Evolutionary conservation across 2,329 filamentous ascomycete genomes (phyloP).

Genomic region (Colletotrichum lini): DNA sequence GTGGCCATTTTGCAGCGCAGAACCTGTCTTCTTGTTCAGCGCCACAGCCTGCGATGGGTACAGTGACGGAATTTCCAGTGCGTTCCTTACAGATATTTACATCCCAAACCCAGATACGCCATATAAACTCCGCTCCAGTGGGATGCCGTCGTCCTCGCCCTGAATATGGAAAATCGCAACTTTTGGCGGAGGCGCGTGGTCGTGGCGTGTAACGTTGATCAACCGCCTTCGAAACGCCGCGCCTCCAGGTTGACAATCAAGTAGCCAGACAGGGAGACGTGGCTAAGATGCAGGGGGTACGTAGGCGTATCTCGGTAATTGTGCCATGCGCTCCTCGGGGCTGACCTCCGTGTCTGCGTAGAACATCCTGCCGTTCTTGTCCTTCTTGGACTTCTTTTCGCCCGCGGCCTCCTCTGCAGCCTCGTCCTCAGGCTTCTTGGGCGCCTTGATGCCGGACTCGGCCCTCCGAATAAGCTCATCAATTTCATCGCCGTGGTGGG

Average conservation of each 20-base stretch:
- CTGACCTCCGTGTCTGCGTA: slow-evolving; percentile 86
- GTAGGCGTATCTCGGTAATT: slow-evolving; percentile 82
- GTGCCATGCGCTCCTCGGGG: slow-evolving; percentile 91
- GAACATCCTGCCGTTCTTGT: slow-evolving; percentile 80
- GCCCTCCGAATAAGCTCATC: slow-evolving; percentile 76
- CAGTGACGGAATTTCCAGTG: slow-evolving; percentile 36
- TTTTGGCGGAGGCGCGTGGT: slow-evolving; percentile 3
- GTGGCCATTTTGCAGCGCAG: slow-evolving; percentile 1
- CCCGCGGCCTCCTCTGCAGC: slow-evolving; percentile 56
- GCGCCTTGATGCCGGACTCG: slow-evolving; percentile 71
- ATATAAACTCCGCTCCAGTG: slow-evolving; percentile 38
- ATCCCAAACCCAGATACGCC: slow-evolving; percentile 37
- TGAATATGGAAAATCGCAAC: slow-evolving; percentile 20
- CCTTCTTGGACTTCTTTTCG: slow-evolving; percentile 78
- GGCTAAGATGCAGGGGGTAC: slow-evolving; percentile 54
- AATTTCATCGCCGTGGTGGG: slow-evolving; percentile 70
- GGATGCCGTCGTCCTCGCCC: slow-evolving; percentile 25
- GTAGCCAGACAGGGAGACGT: neutral
- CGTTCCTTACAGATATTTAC: slow-evolving; percentile 42
- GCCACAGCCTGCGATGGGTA: slow-evolving; percentile 34
- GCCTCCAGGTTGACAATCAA: neutral
- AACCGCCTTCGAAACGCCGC: neutral
- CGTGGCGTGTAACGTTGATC: slow-evolving; percentile 3
- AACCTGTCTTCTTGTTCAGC: slow-evolving; percentile 37
- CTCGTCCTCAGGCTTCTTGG: slow-evolving; percentile 56